Percentiles rank a stretch among this genome's conserved stretches.
phyloP scores from a whole-genome alignment of 2,329 filamentous ascomycete species.

The Myriosclerotinia duriaeana region DNA sequence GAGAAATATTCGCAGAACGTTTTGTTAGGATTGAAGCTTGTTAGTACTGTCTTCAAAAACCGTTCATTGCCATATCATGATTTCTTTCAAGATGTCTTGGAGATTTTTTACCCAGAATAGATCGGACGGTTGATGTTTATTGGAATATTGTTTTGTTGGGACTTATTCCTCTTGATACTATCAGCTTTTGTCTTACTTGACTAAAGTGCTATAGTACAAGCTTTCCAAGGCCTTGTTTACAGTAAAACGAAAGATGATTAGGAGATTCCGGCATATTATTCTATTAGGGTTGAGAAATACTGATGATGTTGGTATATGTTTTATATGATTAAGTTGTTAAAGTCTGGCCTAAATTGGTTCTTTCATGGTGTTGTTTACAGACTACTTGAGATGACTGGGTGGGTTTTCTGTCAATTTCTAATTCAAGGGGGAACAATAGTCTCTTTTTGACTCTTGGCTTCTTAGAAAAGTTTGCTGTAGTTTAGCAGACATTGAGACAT shows the following conservation, averaged over 20 bases:
- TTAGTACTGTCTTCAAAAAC: too few species aligned
- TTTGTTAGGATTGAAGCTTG: too few species aligned
- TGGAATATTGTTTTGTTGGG: background rate
- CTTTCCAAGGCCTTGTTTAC: background rate
- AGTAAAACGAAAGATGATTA: background rate
- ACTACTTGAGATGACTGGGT: background rate
- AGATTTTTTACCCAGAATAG: too few species aligned
- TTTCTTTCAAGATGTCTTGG: too few species aligned
- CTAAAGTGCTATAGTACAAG: background rate
- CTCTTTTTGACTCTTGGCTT: background rate
- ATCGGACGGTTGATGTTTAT: too few species aligned
- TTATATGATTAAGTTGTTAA: too few species aligned
- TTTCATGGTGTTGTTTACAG: background rate
- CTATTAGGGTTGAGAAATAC: fast-evolving
- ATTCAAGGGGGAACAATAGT: background rate
- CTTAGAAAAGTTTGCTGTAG: background rate
- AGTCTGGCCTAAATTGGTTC: too few species aligned
- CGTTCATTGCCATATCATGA: too few species aligned
- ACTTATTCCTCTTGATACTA: background rate
- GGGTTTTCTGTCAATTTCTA: background rate
- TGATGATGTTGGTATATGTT: background rate
- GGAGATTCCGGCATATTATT: background rate
- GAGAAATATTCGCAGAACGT: background rate
- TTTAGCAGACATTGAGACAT: too few species aligned
- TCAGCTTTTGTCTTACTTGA: background rate